These are phyloP conservation scores for Pharnaceum exiguum DNA, from an alignment of 148 eudicot genomes.

Conservation along the genomic window DNA sequence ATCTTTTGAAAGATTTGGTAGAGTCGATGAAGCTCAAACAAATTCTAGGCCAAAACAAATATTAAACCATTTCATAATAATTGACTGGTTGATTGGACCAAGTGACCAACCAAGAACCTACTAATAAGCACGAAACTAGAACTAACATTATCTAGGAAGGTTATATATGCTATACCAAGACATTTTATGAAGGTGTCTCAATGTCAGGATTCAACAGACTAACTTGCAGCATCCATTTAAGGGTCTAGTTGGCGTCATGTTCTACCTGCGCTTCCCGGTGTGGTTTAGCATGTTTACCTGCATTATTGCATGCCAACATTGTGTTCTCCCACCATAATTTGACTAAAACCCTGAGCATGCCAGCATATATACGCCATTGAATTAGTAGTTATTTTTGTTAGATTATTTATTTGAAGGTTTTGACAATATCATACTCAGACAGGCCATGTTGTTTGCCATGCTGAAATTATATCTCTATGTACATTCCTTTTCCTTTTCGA, in stretches of 20 bases:
- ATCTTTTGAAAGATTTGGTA: not conserved
- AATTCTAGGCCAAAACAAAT: not conserved
- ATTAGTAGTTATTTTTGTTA: too few species aligned
- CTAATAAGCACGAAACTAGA: not conserved
- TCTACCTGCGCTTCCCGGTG: conserved; percentile 1
- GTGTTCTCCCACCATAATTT: not conserved
- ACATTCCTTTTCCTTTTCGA: too few species aligned
- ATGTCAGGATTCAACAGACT: not conserved
- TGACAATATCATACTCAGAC: too few species aligned
- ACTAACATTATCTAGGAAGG: not conserved
- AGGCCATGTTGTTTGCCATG: too few species aligned
- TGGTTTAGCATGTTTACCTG: conserved; percentile 5
- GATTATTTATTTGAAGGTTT: too few species aligned
- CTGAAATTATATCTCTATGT: too few species aligned
- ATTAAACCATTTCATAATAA: not conserved
- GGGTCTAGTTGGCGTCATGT: conserved; percentile 12
- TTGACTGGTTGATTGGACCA: not conserved
- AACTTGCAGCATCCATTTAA: not conserved
- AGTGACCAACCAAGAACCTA: too few species aligned
- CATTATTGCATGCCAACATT: not conserved
- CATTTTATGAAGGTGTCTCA: not conserved
- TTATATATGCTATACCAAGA: not conserved
- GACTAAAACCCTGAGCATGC: not conserved
- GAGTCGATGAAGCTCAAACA: not conserved
- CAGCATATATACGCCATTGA: not conserved